Base-by-base conservation (phyloP, 495 filamentous ascomycete species). In the Penicillium egyptiacum region DNA sequence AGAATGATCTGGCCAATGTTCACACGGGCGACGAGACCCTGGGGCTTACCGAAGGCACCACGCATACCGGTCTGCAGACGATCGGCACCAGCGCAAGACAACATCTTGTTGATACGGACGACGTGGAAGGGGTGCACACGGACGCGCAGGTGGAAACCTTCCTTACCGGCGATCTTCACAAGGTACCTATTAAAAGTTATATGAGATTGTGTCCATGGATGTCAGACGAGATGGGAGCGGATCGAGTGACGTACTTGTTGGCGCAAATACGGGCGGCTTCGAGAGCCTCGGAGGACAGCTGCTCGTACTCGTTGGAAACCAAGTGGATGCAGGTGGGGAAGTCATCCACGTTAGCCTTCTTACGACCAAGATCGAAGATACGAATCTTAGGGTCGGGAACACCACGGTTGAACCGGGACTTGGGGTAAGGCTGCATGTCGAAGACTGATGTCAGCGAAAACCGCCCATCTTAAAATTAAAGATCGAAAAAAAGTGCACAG, bases 91-190 rank as follows among this genome's bases (percentile, higher is more conserved):
- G 93, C 93, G 77, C 93, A 96, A 65, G 92, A 96, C 89, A 98
- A 91, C 93, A 98, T 96, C 85, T 98, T 98, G 89, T 98, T 98
- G 91, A 98, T 98, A 77, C 93, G 93, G 82, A 96, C 86, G 79
- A 98, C 93, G 82, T 98, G 93, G 91, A 88, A 96, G 57, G 93
- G 93, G 85, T 98, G 93, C 69, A 90, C 92, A 73, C 93, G 93
- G 76, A 98, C 88, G 69, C 93, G 92, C 68, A 98, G 81, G 79
- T 98, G 93, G 91, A 98, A 98, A 78, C 86, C 84, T 88, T 98
- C 93, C 86, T 98, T 98, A 80, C 93, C 93, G 75, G 88, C 86
- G 67, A 83, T 79, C 86, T 96, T 96, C 81, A 95, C 91, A 67
- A 98, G 84, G 83, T 96, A 91, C 73, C 84, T 88, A 44, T 25